Conservation (phyloP, 2,329 filamentous ascomycete species). For the Fusarium succisae region DNA sequence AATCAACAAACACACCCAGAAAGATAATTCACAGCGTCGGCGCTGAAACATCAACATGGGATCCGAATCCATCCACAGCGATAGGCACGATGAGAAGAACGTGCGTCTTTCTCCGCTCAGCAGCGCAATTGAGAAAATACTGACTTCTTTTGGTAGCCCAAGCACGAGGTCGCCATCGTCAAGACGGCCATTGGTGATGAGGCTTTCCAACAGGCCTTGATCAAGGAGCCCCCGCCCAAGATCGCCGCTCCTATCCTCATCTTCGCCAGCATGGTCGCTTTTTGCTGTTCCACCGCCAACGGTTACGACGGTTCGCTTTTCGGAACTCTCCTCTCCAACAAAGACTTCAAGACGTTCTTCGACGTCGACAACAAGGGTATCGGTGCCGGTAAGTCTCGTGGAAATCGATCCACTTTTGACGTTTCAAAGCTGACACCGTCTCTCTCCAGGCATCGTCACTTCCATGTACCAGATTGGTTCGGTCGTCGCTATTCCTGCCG, state of each 20-base stretch:
- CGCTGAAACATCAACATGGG: slow-evolving; percentile 31
- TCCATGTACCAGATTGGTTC: slow-evolving; percentile 61
- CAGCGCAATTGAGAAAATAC: not conserved
- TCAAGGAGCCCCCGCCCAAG: slow-evolving; percentile 43
- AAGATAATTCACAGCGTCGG: not conserved
- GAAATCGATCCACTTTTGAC: not conserved
- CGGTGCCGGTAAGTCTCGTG: slow-evolving; percentile 21
- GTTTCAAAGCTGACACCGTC: not conserved
- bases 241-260: slow-evolving; percentile 31
- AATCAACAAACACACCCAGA: not conserved
- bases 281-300: slow-evolving; percentile 45
- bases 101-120: not conserved
- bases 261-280: slow-evolving; percentile 38
- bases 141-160: not conserved
- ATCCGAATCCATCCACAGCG: slow-evolving; percentile 27
- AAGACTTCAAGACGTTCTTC: slow-evolving; percentile 60
- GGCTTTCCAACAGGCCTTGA: slow-evolving; percentile 43
- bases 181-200: slow-evolving; percentile 42
- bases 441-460: slow-evolving; percentile 34
- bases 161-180: slow-evolving; percentile 22
- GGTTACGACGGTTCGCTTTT: slow-evolving; percentile 61
- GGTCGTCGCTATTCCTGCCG: slow-evolving; percentile 58
- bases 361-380: slow-evolving; percentile 41
- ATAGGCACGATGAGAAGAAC: slow-evolving; percentile 28
- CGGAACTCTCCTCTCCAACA: slow-evolving; percentile 56